Evolutionary conservation across 768 basidiomycete species (phyloP).

Genomic region (Rubroboletus satanas): DNA sequence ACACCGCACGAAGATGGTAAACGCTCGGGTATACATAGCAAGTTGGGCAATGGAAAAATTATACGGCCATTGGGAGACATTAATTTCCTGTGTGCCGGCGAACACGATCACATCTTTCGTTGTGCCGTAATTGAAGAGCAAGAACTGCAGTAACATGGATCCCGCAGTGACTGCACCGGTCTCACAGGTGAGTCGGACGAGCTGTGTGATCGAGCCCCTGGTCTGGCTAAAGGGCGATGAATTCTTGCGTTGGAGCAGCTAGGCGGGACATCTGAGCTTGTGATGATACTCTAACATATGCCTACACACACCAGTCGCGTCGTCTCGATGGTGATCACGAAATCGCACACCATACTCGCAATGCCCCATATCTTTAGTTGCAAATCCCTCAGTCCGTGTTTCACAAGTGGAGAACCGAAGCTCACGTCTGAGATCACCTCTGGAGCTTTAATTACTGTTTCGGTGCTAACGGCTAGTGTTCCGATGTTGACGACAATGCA

Average conservation of each 20-base stretch:
- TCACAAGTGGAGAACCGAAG: no score
- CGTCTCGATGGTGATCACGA: neutral
- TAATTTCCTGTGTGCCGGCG: neutral
- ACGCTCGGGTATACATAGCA: neutral
- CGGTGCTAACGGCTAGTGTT: no score
- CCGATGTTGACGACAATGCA: neutral
- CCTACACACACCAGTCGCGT: neutral
- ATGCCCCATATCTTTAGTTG: neutral
- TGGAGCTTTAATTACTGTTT: neutral
- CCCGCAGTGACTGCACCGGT: neutral
- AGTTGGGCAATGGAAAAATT: neutral
- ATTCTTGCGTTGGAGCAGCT: neutral
- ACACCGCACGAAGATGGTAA: neutral
- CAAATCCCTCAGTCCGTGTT: neutral
- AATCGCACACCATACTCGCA: neutral
- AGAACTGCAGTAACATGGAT: neutral
- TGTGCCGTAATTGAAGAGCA: neutral
- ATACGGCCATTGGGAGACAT: neutral
- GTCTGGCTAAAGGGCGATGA: neutral
- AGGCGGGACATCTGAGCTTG: neutral
- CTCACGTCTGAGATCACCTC: neutral
- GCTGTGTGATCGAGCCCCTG: neutral
- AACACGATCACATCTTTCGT: neutral
- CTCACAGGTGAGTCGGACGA: neutral
- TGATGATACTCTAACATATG: neutral